Base-by-base conservation (phyloP, 2,329 filamentous ascomycete species). In the Whalleya microplaca region DNA sequence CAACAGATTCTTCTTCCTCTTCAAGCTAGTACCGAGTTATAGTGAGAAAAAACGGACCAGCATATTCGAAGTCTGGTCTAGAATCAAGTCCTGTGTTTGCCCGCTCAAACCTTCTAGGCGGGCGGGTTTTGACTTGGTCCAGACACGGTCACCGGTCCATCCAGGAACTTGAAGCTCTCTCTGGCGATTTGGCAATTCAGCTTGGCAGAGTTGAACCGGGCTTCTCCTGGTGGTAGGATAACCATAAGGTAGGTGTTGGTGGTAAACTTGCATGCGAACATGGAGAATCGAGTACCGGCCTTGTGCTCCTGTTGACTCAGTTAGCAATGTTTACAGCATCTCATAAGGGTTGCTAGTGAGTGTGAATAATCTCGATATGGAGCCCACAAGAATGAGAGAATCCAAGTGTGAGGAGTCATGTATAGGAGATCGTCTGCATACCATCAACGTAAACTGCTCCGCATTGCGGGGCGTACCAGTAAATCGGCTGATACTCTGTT, bases 191-290 rank as follows among this genome's bases (percentile, higher is more conserved):
- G 88, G 63, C 94, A 95, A 71, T 97, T 97, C 63, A 96, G 81
- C 73, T 95, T 86, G 12, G 93, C 93, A 51, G 90, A 87, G 67
- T 98, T 97, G 78, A 96, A 96, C 5, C 91, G 84, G 19, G 91
- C 91, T 74, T 98, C 94, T 21, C 93, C 93, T 0, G 94, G 92
- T 0, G 95, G 93, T 63, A 97, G 85, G 37, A 96, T 88, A 8
- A 96, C 91, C 69, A 96, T 91, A 58, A 99, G 88, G 70, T 98
- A 98, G 2, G 95, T 99, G 75, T 99, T 99, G 51, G 95, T 96
- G 2, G 95, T 99, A 65, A 99, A 92, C 65, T 96, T 91, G 62
- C 92, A 91, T 62, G 97, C 91, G 72, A 98, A 96, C 74, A 97
- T 88, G 75, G 92, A 96, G 78, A 98, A 98, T 56, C 84, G 83